Conservation (phyloP, 208 protist genomes). For the Trypanosoma congolense region DNA sequence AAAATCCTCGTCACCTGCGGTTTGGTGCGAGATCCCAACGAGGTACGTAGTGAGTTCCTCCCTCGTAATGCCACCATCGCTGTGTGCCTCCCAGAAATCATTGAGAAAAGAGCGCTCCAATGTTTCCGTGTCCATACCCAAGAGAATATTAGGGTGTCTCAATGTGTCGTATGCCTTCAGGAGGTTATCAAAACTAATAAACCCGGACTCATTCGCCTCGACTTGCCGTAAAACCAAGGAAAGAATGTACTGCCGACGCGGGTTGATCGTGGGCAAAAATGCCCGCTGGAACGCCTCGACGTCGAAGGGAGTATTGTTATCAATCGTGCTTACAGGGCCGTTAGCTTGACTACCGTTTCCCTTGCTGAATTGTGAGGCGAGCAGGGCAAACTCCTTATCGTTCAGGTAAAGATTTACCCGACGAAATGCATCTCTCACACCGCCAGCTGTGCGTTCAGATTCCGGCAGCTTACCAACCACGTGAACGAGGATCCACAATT, state of each 20-base stretch:
- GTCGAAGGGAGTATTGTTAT: constrained; percentile 21
- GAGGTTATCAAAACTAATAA: constrained; percentile 38
- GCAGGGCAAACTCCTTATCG: constrained; percentile 42
- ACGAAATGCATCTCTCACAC: constrained; percentile 61
- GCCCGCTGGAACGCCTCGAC: constrained; percentile 30
- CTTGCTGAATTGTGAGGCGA: constrained; percentile 20
- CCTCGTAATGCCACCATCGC: constrained; percentile 29
- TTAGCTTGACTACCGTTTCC: constrained; percentile 14
- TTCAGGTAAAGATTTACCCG: constrained; percentile 56
- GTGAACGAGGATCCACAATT: constrained; percentile 56
- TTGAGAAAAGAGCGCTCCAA: constrained; percentile 48
- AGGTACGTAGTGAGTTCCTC: constrained; percentile 71
- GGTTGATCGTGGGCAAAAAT: constrained; percentile 33
- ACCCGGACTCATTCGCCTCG: constrained; percentile 40
- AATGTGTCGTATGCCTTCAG: constrained; percentile 58
- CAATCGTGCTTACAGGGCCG: background rate
- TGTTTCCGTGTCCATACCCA: constrained; percentile 32
- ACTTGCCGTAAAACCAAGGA: constrained; percentile 56
- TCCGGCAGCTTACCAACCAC: constrained; percentile 25
- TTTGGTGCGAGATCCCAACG: constrained; percentile 51
- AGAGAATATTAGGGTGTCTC: constrained; percentile 68
- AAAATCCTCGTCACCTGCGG: constrained; percentile 59
- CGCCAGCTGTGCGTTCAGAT: constrained; percentile 14
- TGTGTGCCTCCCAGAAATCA: constrained; percentile 31
- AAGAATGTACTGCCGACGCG: constrained; percentile 61